A percentile compares a stretch with the other conserved stretches of the same genome.
Conservation (phyloP, 2,329 filamentous ascomycete genomes). For the Botryotinia globosa region DNA sequence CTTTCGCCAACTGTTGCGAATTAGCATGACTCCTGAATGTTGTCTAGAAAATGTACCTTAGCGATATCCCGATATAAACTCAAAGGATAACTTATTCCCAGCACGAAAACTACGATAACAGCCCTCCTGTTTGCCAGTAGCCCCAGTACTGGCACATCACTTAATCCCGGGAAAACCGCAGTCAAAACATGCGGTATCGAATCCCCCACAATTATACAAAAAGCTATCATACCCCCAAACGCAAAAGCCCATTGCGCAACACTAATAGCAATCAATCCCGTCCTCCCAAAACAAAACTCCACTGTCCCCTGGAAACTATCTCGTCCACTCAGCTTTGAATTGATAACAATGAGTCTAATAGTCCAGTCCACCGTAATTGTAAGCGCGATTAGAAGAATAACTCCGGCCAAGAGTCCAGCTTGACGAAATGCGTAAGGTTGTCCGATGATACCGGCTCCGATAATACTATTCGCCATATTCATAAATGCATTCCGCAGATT, state of each 20-base stretch:
- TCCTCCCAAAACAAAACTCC: constrained; percentile 87
- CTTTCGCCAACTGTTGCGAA: constrained; percentile 75
- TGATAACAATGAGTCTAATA: constrained; percentile 93
- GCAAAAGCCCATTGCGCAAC: constrained; percentile 97
- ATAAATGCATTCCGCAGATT: constrained; percentile 87
- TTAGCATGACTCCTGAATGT: neutral
- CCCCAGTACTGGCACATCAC: constrained; percentile 72
- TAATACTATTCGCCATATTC: constrained; percentile 99
- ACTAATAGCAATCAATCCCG: constrained; percentile 82
- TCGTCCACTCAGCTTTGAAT: constrained; percentile 92
- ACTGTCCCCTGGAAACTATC: constrained; percentile 95
- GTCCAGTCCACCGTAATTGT: constrained; percentile 95
- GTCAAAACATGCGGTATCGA: constrained; percentile 87
- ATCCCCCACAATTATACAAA: constrained; percentile 95
- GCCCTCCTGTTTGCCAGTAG: constrained; percentile 77
- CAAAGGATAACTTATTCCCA: constrained; percentile 85
- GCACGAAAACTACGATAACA: constrained; percentile 82
- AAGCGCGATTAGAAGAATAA: constrained; percentile 72
- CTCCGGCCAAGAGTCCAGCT: constrained; percentile 79
- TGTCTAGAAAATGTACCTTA: constrained; percentile 60
- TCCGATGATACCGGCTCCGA: constrained; percentile 71
- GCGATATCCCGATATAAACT: constrained; percentile 95
- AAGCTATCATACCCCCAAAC: constrained; percentile 97
- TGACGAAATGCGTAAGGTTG: constrained; percentile 96
- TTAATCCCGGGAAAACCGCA: constrained; percentile 76